Evolutionary conservation across 495 filamentous ascomycete genomes (phyloP), one percentile per base, ranked within the genome.

Genomic region (Tetracladium setigerum): DNA sequence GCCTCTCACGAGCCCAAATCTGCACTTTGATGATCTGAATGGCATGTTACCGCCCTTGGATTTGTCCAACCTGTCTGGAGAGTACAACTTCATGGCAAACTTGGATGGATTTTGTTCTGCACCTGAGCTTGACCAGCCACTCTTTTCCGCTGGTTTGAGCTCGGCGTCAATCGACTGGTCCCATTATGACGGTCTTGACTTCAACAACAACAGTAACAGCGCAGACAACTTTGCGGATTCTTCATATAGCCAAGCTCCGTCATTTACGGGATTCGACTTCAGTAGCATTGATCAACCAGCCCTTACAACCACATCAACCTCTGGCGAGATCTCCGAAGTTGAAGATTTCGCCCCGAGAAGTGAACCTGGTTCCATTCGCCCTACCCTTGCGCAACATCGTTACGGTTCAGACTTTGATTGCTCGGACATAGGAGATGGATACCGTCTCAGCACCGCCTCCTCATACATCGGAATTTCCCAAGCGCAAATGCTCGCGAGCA

Each of bases 271-370:
- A 44, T 83, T 82, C 54, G 81, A 86, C 50, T 83, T 75, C 50
- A 62, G 59, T 38, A 70, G 69, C 49, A 65, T 69, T 17, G 73
- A 73, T 46, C 72, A 72, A 39, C 68, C 76, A 39, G 77, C 73
- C 5, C 67, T 81, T 46, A 71, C 69, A 12, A 62, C 76, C 6
- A 83, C 82, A 2, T 87, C 83, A 3, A 88, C 82, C 8, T 87
- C 84, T 2, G 84, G 84, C 27, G 83, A 87, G 50, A 77, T 84
- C 24, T 88, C 84, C 12, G 84, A 88, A 62, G 77, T 77, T 12
- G 84, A 86, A 44, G 85, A 89, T 40, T 54, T 57, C n/a, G 41
- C 41, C 2, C 38, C 36, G 18, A 16, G 52, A 11, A 45, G 43
- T 12, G 53, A 56, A 11, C 41, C 30, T 19, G 33, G 22, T 24